Percentiles rank a stretch among this genome's conserved stretches.
Evolutionary conservation across 495 filamentous ascomycete genomes (phyloP).

Genomic region (Parachaetomium inaequale): DNA sequence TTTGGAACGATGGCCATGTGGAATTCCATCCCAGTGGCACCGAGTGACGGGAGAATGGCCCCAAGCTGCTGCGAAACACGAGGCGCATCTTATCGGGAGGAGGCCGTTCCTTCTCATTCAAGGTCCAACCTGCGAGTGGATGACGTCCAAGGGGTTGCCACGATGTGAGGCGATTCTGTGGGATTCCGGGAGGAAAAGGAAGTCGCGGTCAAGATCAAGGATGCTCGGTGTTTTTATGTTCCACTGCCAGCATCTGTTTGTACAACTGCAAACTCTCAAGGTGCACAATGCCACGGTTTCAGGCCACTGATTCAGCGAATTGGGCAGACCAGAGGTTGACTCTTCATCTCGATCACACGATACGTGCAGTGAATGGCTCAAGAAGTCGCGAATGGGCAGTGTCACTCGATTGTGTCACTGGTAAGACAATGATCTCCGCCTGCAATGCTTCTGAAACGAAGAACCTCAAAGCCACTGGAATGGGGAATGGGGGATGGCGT

Average conservation of each 20-base stretch:
- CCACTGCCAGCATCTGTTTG: not conserved
- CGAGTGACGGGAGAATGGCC: not conserved
- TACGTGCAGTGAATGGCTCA: not conserved
- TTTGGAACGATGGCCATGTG: not conserved
- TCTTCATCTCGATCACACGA: not conserved
- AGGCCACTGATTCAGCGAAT: not conserved
- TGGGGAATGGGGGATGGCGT: not conserved
- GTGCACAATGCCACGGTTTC: not conserved
- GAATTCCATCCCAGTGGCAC: not conserved
- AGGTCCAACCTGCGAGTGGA: no score
- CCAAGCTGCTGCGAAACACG: no score
- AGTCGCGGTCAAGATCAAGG: not conserved
- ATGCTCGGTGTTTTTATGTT: not conserved
- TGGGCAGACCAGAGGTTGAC: not conserved
- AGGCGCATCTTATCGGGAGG: not conserved
- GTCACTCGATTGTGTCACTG: not conserved
- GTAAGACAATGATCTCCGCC: not conserved
- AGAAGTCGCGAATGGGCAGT: not conserved
- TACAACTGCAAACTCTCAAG: not conserved
- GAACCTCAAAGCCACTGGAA: not conserved
- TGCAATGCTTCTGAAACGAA: constrained; percentile 4
- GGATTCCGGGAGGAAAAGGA: not conserved
- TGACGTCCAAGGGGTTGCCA: not conserved
- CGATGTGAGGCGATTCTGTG: not conserved
- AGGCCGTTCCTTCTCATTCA: no score